phyloP scores from a whole-genome alignment of 2,329 filamentous ascomycete genomes.

The Trichoderma sp. region DNA sequence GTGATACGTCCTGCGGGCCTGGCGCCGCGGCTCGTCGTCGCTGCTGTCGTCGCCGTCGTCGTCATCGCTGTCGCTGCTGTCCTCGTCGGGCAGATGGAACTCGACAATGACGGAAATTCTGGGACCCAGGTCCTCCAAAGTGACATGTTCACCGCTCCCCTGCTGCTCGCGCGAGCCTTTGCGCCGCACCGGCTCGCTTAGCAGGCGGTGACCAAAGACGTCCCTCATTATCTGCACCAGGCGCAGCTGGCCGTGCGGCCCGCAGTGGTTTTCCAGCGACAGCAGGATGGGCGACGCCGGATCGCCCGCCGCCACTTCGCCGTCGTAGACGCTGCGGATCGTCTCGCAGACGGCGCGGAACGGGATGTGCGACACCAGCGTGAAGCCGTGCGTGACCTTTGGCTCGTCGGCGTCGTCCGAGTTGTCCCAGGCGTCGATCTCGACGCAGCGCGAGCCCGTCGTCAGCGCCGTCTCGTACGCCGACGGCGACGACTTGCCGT shows the following conservation, averaged over 20 bases:
- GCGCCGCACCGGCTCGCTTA: conserved; percentile 58
- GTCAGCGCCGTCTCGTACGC: conserved; percentile 65
- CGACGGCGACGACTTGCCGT: conserved; percentile 60
- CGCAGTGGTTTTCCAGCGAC: conserved; percentile 69
- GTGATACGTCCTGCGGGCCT: conserved; percentile 55
- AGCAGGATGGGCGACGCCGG: conserved; percentile 60
- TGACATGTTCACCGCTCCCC: conserved; percentile 55
- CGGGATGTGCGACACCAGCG: conserved; percentile 64
- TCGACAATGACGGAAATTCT: conserved; percentile 70
- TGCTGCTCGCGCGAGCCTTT: conserved; percentile 59
- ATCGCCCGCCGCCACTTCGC: conserved; percentile 52
- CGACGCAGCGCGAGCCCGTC: conserved; percentile 68
- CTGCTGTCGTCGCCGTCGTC: conserved; percentile 31
- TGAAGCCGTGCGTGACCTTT: conserved; percentile 71
- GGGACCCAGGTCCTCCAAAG: conserved; percentile 58
- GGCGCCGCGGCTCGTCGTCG: conserved; percentile 48
- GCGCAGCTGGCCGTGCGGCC: conserved; percentile 58
- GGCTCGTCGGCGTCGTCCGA: conserved; percentile 62
- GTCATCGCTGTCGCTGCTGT: conserved; percentile 44
- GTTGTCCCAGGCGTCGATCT: conserved; percentile 74
- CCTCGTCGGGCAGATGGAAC: conserved; percentile 60
- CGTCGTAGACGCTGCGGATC: conserved; percentile 63
- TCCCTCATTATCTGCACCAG: conserved; percentile 67
- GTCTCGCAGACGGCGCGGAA: conserved; percentile 67
- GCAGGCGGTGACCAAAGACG: conserved; percentile 60